A percentile compares a stretch with the other conserved stretches of the same genome.
These are phyloP conservation scores for Blastomyces emzantsi DNA, from an alignment of 2,329 filamentous ascomycete genomes.

Conservation along the genomic window DNA sequence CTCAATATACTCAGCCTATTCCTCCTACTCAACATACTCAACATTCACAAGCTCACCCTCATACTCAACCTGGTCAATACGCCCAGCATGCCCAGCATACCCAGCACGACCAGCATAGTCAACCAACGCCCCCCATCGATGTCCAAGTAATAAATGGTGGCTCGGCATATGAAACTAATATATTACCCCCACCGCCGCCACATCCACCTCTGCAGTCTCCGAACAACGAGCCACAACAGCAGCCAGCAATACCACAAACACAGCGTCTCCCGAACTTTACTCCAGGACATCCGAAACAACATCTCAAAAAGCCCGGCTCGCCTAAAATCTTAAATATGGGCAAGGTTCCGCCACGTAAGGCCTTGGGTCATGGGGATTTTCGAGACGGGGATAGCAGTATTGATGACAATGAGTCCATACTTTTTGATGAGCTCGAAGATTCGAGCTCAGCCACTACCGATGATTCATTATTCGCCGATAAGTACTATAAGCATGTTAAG, in stretches of 20 bases:
- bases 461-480: constrained; percentile 18
- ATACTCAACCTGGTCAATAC: neutral
- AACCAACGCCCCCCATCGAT: neutral
- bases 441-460: constrained; percentile 21
- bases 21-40: neutral
- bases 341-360: constrained; percentile 11
- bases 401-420: constrained; percentile 24
- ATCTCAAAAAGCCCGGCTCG: neutral
- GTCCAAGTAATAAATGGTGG: neutral
- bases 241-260: constrained; percentile 1
- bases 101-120: neutral
- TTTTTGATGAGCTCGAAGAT: constrained; percentile 23
- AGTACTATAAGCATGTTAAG: constrained; percentile 18
- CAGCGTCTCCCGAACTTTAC: neutral
- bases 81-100: neutral
- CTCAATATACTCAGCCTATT: neutral
- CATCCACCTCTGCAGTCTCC: constrained; percentile 4
- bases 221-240: neutral
- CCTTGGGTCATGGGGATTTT: constrained; percentile 13
- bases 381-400: constrained; percentile 20
- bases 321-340: constrained; percentile 15
- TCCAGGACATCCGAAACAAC: constrained; percentile 5
- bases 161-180: neutral
- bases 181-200: neutral
- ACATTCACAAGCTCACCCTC: neutral